phyloP scores from a whole-genome alignment of 352 stramenopile genomes.

The Globisporangium canariense region DNA sequence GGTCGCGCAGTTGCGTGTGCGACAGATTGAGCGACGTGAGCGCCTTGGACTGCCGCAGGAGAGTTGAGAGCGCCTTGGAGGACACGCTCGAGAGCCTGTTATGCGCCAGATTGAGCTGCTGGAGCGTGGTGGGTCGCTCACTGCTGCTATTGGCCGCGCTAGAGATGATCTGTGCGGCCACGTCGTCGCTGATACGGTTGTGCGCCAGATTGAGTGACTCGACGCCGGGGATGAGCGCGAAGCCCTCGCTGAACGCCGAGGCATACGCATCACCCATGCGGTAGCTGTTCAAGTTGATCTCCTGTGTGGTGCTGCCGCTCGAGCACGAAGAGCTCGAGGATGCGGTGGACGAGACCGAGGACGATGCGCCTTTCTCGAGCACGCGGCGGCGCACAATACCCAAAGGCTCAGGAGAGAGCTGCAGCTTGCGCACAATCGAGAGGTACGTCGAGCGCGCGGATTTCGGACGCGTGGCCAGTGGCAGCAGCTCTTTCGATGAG shows the following conservation, averaged over 20 bases:
- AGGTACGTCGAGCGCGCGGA: conserved; percentile 66
- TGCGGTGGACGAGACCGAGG: conserved; percentile 25
- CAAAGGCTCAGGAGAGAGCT: conserved; percentile 56
- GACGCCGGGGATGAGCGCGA: conserved; percentile 58
- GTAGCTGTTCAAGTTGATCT: conserved; percentile 73
- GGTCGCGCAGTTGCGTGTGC: conserved; percentile 61
- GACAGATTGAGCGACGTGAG: conserved; percentile 64
- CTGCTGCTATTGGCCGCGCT: conserved; percentile 18
- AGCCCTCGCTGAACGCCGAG: conserved; percentile 52
- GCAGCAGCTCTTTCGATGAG: conserved; percentile 10
- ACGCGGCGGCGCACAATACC: conserved; percentile 56
- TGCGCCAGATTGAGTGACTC: conserved; percentile 66
- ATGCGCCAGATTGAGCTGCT: conserved; percentile 65
- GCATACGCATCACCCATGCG: conserved; percentile 64
- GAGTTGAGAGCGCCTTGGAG: conserved; percentile 30
- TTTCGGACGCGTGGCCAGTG: conserved; percentile 27
- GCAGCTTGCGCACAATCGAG: conserved; percentile 49
- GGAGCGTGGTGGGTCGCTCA: conserved; percentile 24
- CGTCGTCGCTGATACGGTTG: conserved; percentile 66
- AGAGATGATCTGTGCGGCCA: conserved; percentile 48
- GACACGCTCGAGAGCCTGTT: conserved; percentile 45
- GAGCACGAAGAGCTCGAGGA: conserved; percentile 30
- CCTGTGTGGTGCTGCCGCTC: conserved; percentile 41
- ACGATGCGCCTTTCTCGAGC: conserved; percentile 39
- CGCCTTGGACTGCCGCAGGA: conserved; percentile 44